phyloP scores from a whole-genome alignment of 2,329 filamentous ascomycete species.

The Penicillium sp. region DNA sequence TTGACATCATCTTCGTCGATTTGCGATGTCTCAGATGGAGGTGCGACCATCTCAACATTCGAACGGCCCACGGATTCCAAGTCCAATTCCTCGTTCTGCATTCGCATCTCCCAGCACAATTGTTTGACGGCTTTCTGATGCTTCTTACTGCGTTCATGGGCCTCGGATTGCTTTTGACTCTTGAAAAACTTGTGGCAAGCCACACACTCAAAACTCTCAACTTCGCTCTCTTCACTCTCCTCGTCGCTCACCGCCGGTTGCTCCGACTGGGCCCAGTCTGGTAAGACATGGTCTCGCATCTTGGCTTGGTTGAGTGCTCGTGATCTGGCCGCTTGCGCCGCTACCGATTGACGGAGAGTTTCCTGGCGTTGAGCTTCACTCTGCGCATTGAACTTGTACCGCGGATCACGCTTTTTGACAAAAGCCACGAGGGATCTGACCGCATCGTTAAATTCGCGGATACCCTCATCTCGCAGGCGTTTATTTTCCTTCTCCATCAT shows the following conservation, averaged over 20 bases:
- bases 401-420: slow-evolving; percentile 85
- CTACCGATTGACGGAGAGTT: slow-evolving; percentile 72
- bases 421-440: slow-evolving; percentile 85
- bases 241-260: slow-evolving; percentile 53
- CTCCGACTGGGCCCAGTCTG: slow-evolving; percentile 72
- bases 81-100: slow-evolving; percentile 64
- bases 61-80: slow-evolving; percentile 12
- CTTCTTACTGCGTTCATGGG: slow-evolving; percentile 96
- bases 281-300: slow-evolving; percentile 63
- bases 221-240: slow-evolving; percentile 48
- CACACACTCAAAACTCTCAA: slow-evolving; percentile 63
- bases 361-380: slow-evolving; percentile 80
- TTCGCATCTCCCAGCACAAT: slow-evolving; percentile 77
- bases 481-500: slow-evolving; percentile 96
- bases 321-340: slow-evolving; percentile 80
- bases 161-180: slow-evolving; percentile 87
- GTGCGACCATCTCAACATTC: not conserved
- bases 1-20: not conserved
- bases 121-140: slow-evolving; percentile 84
- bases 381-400: slow-evolving; percentile 75
- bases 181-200: slow-evolving; percentile 71
- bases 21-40: not conserved
- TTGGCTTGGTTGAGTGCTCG: slow-evolving; percentile 79
- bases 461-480: slow-evolving; percentile 75
- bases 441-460: slow-evolving; percentile 88